These are phyloP conservation scores for Aegilops longissima DNA, from an alignment of 176 grass and related monocot genomes.

Conservation along the genomic window DNA sequence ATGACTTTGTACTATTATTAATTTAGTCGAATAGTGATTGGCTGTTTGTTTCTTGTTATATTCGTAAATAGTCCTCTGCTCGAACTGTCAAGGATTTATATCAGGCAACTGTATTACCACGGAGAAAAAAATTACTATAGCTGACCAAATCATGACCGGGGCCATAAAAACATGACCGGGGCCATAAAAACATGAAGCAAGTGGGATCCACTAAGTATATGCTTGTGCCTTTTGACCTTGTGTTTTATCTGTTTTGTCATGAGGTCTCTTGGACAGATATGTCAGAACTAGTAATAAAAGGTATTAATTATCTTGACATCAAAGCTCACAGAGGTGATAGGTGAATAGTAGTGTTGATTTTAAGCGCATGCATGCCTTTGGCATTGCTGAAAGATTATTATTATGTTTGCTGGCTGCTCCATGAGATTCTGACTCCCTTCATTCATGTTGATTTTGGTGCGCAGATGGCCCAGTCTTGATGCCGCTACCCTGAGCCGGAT, in stretches of 20 bases:
- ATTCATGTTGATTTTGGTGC: not conserved
- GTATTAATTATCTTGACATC: not conserved
- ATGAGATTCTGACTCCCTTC: slow-evolving; percentile 4
- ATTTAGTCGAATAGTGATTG: not conserved
- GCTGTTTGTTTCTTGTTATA: not conserved
- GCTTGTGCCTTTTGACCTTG: not conserved
- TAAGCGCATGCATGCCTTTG: not conserved
- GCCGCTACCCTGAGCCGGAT: not conserved
- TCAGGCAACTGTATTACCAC: no score
- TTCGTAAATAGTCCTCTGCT: not conserved
- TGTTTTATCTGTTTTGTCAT: not conserved
- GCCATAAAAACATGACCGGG: not conserved
- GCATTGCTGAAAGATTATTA: not conserved
- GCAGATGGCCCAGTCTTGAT: slow-evolving; percentile 30
- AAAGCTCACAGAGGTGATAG: not conserved
- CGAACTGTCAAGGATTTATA: not conserved
- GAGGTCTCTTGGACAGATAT: not conserved
- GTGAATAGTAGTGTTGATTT: not conserved
- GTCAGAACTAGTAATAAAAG: not conserved
- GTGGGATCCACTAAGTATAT: not conserved
- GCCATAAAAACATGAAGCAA: slow-evolving; percentile 5
- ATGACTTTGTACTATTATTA: not conserved
- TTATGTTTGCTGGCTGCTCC: not conserved
- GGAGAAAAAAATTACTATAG: not conserved
- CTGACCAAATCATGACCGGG: not conserved